Base-by-base conservation (phyloP, 371 early-diverging fungal species). In the Phascolomyces articulosus region DNA sequence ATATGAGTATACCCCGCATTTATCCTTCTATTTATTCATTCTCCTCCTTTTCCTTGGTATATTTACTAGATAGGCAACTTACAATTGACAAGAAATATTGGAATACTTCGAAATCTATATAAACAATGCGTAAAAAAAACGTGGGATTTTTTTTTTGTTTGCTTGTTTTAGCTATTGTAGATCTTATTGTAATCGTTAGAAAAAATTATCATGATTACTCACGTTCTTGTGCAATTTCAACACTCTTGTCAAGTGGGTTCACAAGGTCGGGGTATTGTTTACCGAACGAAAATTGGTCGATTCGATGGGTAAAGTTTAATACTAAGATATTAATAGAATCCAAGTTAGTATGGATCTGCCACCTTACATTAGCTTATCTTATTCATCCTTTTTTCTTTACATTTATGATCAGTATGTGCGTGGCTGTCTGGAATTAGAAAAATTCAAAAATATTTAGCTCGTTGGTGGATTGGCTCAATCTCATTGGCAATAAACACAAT, bases 291-390 rank as follows among this genome's bases (percentile, higher is more conserved):
- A 97, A 82, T 69, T 91, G 87, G 72, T 95, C 94, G 57, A 97
- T 92, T 24, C 91, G 87, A 74, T 97, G 98, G 0, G 97, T 95
- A 66, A 97, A 95, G 75, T 97, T 97, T 71, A 96, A 79, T 40
- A 86, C 92, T 93, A 77, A 6, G 15, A 41, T 41, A n/a, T 16
- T 41, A 41, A 41, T 31, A 31, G 31, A n/a, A n/a, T n/a, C n/a
- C 1, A 26, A 44, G 44, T 18, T 9, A 2, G n/a, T 49, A 15
- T 40, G 27, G 54, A 21, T n/a, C 8, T n/a, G 40, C 15, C 10
- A 9, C 40, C 40, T 40, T 40, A 40, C n/a, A 40, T 40, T 9
- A 40, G 40, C 40, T 9, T 40, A 9, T 40, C 7, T 7, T 40
- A 40, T 15, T 40, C 7, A n/a, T n/a, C n/a, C n/a, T n/a, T n/a